Conservation (phyloP, 1,284 basidiomycete species). For the Pseudozyma pruni region DNA sequence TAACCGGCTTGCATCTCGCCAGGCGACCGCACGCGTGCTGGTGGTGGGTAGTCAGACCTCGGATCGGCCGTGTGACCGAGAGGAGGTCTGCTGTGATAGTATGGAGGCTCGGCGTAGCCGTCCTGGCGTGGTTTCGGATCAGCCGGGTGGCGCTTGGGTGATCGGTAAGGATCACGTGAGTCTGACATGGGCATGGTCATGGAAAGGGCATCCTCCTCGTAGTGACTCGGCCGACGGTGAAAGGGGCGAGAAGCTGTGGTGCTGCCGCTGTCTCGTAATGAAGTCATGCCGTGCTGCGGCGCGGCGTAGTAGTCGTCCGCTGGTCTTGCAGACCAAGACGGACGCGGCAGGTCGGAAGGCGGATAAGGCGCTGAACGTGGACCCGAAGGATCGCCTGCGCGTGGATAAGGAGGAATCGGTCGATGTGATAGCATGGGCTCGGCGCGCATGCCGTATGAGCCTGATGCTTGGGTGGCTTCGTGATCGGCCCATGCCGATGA, state of each 20-base stretch:
- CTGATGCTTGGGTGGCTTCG: background rate
- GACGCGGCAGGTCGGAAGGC: constrained; percentile 24
- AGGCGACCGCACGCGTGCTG: constrained; percentile 27
- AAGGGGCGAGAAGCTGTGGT: constrained; percentile 9
- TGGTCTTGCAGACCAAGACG: constrained; percentile 6
- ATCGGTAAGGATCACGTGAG: constrained; percentile 18
- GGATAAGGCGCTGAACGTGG: constrained; percentile 16
- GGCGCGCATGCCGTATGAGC: constrained; percentile 5
- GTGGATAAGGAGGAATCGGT: constrained; percentile 3
- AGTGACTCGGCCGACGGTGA: constrained; percentile 11
- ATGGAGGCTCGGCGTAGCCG: constrained; percentile 22
- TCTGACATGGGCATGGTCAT: background rate
- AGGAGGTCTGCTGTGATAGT: constrained; percentile 5
- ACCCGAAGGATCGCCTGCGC: constrained; percentile 1
- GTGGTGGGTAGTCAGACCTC: constrained; percentile 9
- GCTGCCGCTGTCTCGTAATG: constrained; percentile 3
- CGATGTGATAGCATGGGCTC: constrained; percentile 9
- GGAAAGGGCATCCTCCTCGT: background rate
- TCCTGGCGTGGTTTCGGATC: constrained; percentile 15
- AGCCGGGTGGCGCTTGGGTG: constrained; percentile 8
- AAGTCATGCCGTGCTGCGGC: constrained; percentile 1
- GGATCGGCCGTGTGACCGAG: constrained; percentile 10
- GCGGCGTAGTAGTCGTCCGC: constrained; percentile 27
- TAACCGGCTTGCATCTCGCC: constrained; percentile 3
- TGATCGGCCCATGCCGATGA: constrained; percentile 16